Evolutionary conservation across 495 filamentous ascomycete species (phyloP).

Genomic region (Podospora fimiseda): DNA sequence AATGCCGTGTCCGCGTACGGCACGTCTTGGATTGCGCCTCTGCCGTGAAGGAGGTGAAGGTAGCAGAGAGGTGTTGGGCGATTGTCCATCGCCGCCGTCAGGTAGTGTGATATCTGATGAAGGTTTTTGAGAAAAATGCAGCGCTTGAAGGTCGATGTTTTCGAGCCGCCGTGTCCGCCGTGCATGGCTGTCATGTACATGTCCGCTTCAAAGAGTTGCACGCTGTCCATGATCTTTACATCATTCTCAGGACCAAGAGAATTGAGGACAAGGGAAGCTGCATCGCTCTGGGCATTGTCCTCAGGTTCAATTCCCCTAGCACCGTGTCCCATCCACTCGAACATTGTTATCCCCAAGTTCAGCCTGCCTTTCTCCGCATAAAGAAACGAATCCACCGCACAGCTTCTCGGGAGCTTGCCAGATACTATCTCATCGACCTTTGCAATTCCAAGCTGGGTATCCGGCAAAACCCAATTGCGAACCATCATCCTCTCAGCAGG

Average conservation of each 20-base stretch:
- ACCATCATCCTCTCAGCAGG: slow-evolving; percentile 36
- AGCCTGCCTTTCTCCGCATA: slow-evolving; percentile 45
- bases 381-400: slow-evolving; percentile 54
- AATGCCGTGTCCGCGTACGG: slow-evolving; percentile 49
- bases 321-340: slow-evolving; percentile 31
- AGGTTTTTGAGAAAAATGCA: slow-evolving; percentile 53
- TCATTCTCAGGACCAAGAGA: slow-evolving; percentile 35
- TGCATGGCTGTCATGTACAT: slow-evolving; percentile 60
- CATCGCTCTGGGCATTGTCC: no score
- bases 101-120: slow-evolving; percentile 42
- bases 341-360: slow-evolving; percentile 50
- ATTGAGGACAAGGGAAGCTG: no score
- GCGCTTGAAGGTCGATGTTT: slow-evolving; percentile 60
- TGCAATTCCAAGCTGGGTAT: slow-evolving; percentile 38
- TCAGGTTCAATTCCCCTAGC: neutral
- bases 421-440: slow-evolving; percentile 42
- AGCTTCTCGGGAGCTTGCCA: slow-evolving; percentile 34
- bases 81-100: slow-evolving; percentile 42
- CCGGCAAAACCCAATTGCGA: slow-evolving; percentile 47
- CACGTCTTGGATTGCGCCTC: slow-evolving; percentile 46
- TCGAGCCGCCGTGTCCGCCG: slow-evolving; percentile 50
- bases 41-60: slow-evolving; percentile 58
- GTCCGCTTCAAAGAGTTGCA: slow-evolving; percentile 52
- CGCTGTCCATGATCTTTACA: slow-evolving; percentile 37
- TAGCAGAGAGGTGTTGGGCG: slow-evolving; percentile 54